Evolutionary conservation across 1,139 yeast species (phyloP).

Genomic region (Pichia sp.): DNA sequence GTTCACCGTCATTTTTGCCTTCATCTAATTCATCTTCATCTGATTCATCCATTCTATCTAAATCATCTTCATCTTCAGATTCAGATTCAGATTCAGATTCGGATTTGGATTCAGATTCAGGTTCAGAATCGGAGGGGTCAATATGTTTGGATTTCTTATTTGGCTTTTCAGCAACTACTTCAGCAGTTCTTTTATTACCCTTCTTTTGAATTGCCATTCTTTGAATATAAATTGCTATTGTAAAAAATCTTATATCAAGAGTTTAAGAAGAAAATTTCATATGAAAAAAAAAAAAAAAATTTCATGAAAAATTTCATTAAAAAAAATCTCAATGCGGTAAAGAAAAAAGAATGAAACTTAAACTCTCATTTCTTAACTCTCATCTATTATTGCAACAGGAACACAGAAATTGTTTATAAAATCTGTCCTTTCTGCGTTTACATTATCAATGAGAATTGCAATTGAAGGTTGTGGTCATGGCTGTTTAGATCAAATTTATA

Average conservation of each 20-base stretch:
- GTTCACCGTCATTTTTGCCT: too few species aligned
- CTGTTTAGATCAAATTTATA: conserved; percentile 57
- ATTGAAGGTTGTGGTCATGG: conserved; percentile 97
- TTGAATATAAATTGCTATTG: conserved; percentile 24
- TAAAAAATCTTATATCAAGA: conserved; percentile 36
- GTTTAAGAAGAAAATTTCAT: too few species aligned
- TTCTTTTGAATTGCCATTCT: conserved; percentile 20
- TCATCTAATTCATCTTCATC: too few species aligned
- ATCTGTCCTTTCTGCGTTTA: too few species aligned
- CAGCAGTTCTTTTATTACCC: conserved; percentile 23
- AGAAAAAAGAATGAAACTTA: too few species aligned
- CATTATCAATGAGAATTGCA: conserved; percentile 48
- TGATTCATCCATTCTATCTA: conserved; percentile 1
- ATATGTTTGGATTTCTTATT: conserved; percentile 20
- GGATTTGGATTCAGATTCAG: conserved; percentile 12
- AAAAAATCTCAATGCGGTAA: neutral
- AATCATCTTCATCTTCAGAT: conserved; percentile 22
- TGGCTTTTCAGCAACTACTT: conserved; percentile 7
- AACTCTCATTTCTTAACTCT: too few species aligned
- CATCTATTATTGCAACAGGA: too few species aligned
- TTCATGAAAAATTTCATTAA: neutral
- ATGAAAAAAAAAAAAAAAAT: too few species aligned
- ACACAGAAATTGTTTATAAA: too few species aligned
- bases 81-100: conserved; percentile 11
- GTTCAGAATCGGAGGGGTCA: conserved; percentile 5